Base-by-base conservation (phyloP, 169 alveolate genomes). In the Plasmodium coatneyi region DNA sequence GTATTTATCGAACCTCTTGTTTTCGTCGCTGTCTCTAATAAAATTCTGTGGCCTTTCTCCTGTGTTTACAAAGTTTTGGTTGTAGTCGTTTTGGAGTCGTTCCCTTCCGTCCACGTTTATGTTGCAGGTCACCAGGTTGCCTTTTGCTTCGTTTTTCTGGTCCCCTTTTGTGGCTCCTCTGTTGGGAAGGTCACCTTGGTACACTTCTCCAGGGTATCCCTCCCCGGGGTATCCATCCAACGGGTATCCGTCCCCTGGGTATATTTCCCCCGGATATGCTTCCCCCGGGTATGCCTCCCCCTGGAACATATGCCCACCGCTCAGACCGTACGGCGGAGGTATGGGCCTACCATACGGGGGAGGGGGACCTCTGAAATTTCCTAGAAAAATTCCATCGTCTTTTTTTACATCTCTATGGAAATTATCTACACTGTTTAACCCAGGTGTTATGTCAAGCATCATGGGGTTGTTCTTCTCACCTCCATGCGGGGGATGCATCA, bases 41-140 rank as follows among this genome's bases (percentile, higher is more conserved):
- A 97, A 98, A 94, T 98, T 98, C 83, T 97, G 98, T 14, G 99
- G 99, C 22, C 99, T 92, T 82, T 97, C 98, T 14, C 98, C 98
- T 46, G 98, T 96, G 79, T 98, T 98, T 28, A 98, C 97, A 91
- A 98, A 98, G 81, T 97, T 97, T 60, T 97, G 98, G 78, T 97
- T 97, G 95, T 97, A 98, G 92, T 98, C 99, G 81, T 97, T 97
- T 87, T 93, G 95, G 14, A 96, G 36, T 32, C 97, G 81, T 32
- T 95, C 97, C n/a, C 97, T 70, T 25, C 98, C 97, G 81, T 87
- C 93, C 22, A 87, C 89, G 49, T 87, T 87, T 79, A 87, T 87
- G 82, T 87, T 87, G 19, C 82, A 87, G 5, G 72, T 19, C 76
- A 10, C 22, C 5, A 6, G n/a, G 10, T 2, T 52, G 46, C 39